Conservation (phyloP, 2,329 filamentous ascomycete species). For the Exophiala aquamarina region DNA sequence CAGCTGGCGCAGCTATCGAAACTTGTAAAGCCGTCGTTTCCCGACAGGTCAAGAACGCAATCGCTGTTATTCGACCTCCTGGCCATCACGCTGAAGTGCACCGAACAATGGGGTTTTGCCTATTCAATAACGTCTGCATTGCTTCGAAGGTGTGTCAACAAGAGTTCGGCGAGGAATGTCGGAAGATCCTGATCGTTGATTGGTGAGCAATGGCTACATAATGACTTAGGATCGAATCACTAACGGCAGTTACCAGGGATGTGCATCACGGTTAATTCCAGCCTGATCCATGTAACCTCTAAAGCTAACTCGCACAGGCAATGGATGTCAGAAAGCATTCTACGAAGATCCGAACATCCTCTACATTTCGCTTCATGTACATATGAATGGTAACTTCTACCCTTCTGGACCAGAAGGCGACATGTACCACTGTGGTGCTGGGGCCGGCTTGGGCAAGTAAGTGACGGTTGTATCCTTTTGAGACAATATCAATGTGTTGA, state of each 20-base stretch:
- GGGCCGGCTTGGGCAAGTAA: constrained; percentile 56
- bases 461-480: constrained; percentile 18
- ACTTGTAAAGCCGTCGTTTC: constrained; percentile 88
- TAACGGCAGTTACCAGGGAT: constrained; percentile 48
- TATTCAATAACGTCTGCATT: constrained; percentile 97
- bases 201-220: constrained; percentile 64
- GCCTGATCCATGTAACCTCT: not conserved
- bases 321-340: constrained; percentile 94
- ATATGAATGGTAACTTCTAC: constrained; percentile 80
- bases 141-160: constrained; percentile 84
- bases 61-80: constrained; percentile 91
- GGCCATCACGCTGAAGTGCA: constrained; percentile 92
- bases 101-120: constrained; percentile 87
- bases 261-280: constrained; percentile 61
- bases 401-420: constrained; percentile 64
- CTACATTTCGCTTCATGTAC: constrained; percentile 93
- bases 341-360: constrained; percentile 92
- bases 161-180: constrained; percentile 75
- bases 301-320: constrained; percentile 57
- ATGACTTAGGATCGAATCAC: not conserved
- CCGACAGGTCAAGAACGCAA: constrained; percentile 85
- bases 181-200: constrained; percentile 89
- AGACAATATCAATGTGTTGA: constrained; percentile 14
- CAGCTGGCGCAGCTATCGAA: constrained; percentile 91
- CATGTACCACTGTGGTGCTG: constrained; percentile 59